Evolutionary conservation across 441 rosid genomes (phyloP).

Genomic region (Rhodomyrtus psidioides): DNA sequence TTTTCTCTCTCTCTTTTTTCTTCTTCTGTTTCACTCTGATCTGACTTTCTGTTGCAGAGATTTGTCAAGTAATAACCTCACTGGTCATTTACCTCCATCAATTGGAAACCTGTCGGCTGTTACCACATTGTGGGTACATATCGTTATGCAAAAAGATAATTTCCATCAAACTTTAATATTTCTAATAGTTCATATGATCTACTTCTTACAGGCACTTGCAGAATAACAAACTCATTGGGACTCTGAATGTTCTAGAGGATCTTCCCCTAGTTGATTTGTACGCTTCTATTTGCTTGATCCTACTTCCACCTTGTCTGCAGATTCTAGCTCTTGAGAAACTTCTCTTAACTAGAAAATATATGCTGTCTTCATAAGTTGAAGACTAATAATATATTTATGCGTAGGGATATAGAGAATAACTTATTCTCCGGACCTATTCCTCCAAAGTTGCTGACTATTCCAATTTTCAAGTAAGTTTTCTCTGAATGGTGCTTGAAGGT

Average conservation of each 20-base stretch:
- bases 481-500: not conserved
- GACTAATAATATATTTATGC: constrained; percentile 6
- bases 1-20: not conserved
- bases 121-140: constrained; percentile 42
- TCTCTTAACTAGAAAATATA: not conserved
- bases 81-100: constrained; percentile 68
- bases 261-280: constrained; percentile 75
- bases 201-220: constrained; percentile 61
- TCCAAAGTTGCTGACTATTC: constrained; percentile 45
- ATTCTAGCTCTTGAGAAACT: not conserved
- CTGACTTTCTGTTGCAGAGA: constrained; percentile 39
- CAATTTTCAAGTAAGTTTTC: constrained; percentile 59
- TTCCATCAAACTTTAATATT: not conserved
- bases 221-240: constrained; percentile 69
- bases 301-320: not conserved
- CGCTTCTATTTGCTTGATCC: not conserved
- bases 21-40: not conserved
- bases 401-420: constrained; percentile 83
- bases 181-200: not conserved
- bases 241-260: constrained; percentile 69
- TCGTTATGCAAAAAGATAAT: not conserved
- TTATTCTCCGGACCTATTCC: constrained; percentile 91
- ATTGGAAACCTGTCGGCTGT: constrained; percentile 42
- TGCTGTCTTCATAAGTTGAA: constrained; percentile 13
- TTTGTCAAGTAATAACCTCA: constrained; percentile 65